Base-by-base conservation (phyloP, 257 asterid genomes). In the Solanum dulcamara region DNA sequence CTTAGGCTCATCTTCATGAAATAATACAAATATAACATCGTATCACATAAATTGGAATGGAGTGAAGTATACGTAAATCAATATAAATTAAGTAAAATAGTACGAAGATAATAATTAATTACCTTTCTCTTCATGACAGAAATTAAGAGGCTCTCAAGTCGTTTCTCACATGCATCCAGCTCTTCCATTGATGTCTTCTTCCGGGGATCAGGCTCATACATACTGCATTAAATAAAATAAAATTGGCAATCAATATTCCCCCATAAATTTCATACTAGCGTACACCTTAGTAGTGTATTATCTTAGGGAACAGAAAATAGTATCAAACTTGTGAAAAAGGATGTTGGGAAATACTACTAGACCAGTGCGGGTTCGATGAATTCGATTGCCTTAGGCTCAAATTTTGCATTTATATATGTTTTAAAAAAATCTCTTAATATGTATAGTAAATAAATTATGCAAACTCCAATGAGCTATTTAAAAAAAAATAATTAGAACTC, bases 171-270 rank as follows among this genome's bases (percentile, higher is more conserved):
- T 71, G 88, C 13, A 72, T 83, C 86, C 9, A 83, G 20, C 70
- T 86, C 86, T 24, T 82, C 84, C 74, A 60, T 72, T 14, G 86
- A 82, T 82, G 57, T 10, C 80, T 83, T 86, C 18, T 42, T 86
- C 20, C 42, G 20, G 0, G 30, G 46, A 4, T 83, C 81, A 32
- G 86, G 86, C 28, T 86, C 88, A 72, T 26, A 83, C 80, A 82
- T 72, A 48, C 86, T 86, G 38, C n/a, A 64, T 28, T 67, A 22
- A n/a, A n/a, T n/a, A n/a, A n/a, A n/a, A n/a, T n/a, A n/a, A n/a
- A n/a, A n/a, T n/a, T n/a, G n/a, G n/a, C n/a, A n/a, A n/a, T n/a
- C n/a, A n/a, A n/a, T n/a, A n/a, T n/a, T 48, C 30, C 48, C 11
- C 12, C 46, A 26, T 2, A 44, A 53, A 22, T 15, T 1, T 84